These are phyloP conservation scores for Aurifilum marmelostoma DNA, from an alignment of 2,329 filamentous ascomycete genomes.

Conservation along the genomic window DNA sequence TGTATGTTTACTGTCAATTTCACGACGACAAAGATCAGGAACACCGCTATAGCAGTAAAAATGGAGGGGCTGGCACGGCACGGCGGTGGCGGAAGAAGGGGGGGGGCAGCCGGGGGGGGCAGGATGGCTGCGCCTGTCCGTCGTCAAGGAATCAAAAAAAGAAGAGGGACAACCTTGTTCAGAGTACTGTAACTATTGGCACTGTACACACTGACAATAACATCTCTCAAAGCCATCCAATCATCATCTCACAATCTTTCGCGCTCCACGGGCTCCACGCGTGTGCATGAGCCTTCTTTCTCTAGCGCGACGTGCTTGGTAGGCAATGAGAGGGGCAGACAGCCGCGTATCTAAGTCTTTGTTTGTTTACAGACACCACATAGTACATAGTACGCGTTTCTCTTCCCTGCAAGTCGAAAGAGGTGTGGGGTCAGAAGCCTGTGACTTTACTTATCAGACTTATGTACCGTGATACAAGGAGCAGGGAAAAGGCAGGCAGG, in stretches of 20 bases:
- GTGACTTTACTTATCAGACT: too few species aligned
- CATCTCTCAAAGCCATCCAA: not conserved
- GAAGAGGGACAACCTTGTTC: constrained; percentile 9
- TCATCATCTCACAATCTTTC: not conserved
- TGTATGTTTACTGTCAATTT: too few species aligned
- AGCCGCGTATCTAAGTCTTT: not conserved
- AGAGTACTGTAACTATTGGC: not conserved
- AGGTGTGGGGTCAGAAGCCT: not conserved
- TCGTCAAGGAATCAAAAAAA: too few species aligned
- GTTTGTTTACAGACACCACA: not conserved
- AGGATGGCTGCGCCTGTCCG: too few species aligned
- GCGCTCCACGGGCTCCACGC: constrained; percentile 1
- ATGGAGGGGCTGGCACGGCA: constrained; percentile 14
- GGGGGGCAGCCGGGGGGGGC: too few species aligned
- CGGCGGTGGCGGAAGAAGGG: too few species aligned
- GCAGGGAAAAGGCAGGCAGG: too few species aligned
- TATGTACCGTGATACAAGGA: too few species aligned
- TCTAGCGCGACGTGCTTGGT: not conserved
- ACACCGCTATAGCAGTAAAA: constrained; percentile 12
- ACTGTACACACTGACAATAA: constrained; percentile 3
- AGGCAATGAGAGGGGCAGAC: not conserved
- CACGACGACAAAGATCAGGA: too few species aligned
- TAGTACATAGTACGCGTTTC: constrained; percentile 5
- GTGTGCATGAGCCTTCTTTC: constrained; percentile 7
- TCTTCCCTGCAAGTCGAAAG: not conserved